These are phyloP conservation scores for Phytophthora sojae DNA, from an alignment of 352 stramenopile species.

Conservation along the genomic window DNA sequence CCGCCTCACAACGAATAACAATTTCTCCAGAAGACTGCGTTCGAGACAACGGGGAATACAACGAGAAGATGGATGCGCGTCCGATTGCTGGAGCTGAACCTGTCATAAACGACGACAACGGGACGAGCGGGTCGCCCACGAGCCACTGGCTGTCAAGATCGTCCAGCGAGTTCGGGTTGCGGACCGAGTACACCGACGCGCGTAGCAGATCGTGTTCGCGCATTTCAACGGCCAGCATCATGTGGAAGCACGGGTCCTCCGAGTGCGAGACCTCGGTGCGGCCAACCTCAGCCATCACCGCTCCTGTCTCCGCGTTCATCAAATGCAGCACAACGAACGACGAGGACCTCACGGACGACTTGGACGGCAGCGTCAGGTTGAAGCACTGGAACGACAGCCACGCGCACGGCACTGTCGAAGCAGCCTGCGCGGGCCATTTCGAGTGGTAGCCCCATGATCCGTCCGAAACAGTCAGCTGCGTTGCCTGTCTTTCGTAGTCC, in stretches of 20 bases:
- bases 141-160: slow-evolving; percentile 82
- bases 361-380: slow-evolving; percentile 75
- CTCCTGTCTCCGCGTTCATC: slow-evolving; percentile 52
- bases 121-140: slow-evolving; percentile 66
- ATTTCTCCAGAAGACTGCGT: slow-evolving; percentile 74
- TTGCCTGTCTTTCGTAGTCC: slow-evolving; percentile 27
- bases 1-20: slow-evolving; percentile 80
- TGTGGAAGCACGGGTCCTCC: slow-evolving; percentile 77
- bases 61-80: slow-evolving; percentile 55
- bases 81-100: slow-evolving; percentile 31
- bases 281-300: slow-evolving; percentile 63
- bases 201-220: slow-evolving; percentile 58
- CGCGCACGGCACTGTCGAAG: slow-evolving; percentile 33
- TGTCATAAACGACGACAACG: slow-evolving; percentile 61
- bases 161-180: slow-evolving; percentile 56
- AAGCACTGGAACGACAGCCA: slow-evolving; percentile 91
- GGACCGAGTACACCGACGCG: slow-evolving; percentile 75
- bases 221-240: slow-evolving; percentile 80
- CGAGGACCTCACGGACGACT: slow-evolving; percentile 45
- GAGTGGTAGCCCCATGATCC: slow-evolving; percentile 16
- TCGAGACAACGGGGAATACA: slow-evolving; percentile 73
- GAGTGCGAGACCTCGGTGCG: slow-evolving; percentile 79
- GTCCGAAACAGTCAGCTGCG: slow-evolving; percentile 19
- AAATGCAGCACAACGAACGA: slow-evolving; percentile 80
- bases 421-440: slow-evolving; percentile 18